Percentiles rank a stretch among this genome's conserved stretches.
phyloP scores from a whole-genome alignment of 805 yeast genomes.

The Priceomyces carsonii region DNA sequence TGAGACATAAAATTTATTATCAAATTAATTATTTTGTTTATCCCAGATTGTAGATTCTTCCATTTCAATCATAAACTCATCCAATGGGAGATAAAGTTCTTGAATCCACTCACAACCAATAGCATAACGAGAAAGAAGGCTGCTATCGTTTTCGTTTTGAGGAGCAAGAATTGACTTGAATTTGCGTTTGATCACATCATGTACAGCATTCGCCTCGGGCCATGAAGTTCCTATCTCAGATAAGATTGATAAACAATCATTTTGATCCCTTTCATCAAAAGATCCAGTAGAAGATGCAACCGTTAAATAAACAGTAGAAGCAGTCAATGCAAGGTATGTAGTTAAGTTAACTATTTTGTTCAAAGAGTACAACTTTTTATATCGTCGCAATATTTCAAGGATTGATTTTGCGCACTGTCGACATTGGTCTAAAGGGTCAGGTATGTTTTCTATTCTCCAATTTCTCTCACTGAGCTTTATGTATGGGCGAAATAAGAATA shows the following conservation, averaged over 20 bases:
- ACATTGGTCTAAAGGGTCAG: constrained; percentile 9
- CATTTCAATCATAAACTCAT: too few species aligned
- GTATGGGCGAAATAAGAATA: constrained; percentile 12
- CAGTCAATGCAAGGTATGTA: constrained; percentile 9
- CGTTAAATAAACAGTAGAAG: constrained; percentile 8
- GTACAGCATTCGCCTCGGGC: constrained; percentile 8
- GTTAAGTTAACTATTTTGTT: constrained; percentile 10
- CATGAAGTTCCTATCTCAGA: constrained; percentile 8
- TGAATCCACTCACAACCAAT: too few species aligned
- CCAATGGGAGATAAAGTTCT: too few species aligned
- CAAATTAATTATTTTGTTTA: too few species aligned
- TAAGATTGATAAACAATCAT: constrained; percentile 1
- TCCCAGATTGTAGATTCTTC: too few species aligned
- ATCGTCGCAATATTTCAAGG: constrained; percentile 6
- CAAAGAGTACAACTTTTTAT: constrained; percentile 6
- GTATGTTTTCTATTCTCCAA: constrained; percentile 6
- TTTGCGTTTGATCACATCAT: constrained; percentile 5
- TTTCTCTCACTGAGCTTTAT: constrained; percentile 8
- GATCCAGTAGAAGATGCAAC: constrained; percentile 6
- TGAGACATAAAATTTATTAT: too few species aligned
- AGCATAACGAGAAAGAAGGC: too few species aligned
- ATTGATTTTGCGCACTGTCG: constrained; percentile 5
- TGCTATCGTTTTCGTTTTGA: too few species aligned
- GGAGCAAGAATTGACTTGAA: background rate
- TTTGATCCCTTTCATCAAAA: background rate